These are phyloP conservation scores for Solanum neorickii DNA, from an alignment of 257 asterid genomes.

Conservation along the genomic window DNA sequence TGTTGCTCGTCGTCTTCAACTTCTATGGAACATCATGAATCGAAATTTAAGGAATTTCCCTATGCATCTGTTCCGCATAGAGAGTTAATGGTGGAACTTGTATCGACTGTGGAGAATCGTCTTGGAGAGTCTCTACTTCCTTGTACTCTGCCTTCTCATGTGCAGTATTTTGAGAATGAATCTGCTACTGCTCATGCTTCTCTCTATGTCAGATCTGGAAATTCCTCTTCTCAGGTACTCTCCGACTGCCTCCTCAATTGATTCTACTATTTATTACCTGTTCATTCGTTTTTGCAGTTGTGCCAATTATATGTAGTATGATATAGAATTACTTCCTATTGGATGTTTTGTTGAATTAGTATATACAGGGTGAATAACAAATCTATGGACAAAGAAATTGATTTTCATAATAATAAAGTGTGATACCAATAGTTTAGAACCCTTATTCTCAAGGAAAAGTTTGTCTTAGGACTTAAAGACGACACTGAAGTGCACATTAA, in stretches of 20 bases:
- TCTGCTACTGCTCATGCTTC: slow-evolving; percentile 43
- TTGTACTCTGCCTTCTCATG: slow-evolving; percentile 60
- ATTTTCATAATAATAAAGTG: neutral
- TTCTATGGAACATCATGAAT: slow-evolving; percentile 2
- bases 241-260: neutral
- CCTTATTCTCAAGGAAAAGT: neutral
- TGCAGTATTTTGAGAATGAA: slow-evolving; percentile 39
- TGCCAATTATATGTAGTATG: neutral
- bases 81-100: slow-evolving; percentile 55
- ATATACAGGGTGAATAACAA: neutral
- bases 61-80: slow-evolving; percentile 44
- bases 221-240: slow-evolving; percentile 55
- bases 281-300: neutral
- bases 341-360: neutral
- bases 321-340: neutral
- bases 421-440: neutral
- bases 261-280: neutral
- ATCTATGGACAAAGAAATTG: neutral
- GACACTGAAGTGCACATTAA: neutral
- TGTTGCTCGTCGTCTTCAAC: neutral
- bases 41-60: slow-evolving; percentile 66
- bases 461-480: neutral
- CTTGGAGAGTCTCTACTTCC: slow-evolving; percentile 49
- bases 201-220: slow-evolving; percentile 56
- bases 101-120: slow-evolving; percentile 48